These are phyloP conservation scores for Diplodia seriata DNA, from an alignment of 2,329 filamentous ascomycete species.

Conservation along the genomic window DNA sequence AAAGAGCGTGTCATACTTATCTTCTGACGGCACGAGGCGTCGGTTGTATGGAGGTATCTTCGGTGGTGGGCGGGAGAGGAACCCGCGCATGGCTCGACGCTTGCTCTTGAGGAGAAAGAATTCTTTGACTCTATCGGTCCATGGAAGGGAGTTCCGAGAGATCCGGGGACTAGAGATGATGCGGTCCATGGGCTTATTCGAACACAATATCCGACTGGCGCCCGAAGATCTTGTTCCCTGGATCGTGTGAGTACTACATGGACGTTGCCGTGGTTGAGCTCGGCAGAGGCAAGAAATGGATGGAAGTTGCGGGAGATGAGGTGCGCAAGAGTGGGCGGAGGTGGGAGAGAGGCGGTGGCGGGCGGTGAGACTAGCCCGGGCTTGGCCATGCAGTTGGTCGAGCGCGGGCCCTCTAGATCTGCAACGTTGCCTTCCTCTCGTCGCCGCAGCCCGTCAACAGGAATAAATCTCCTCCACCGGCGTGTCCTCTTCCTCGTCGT, in stretches of 20 bases:
- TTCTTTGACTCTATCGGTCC: not conserved
- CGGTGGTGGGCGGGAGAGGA: too few relatives aligned
- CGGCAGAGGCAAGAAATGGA: not conserved
- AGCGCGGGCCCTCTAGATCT: conserved; percentile 25
- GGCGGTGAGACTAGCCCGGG: not conserved
- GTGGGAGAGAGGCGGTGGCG: not conserved
- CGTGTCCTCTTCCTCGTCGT: conserved; percentile 11
- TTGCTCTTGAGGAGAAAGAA: too few relatives aligned
- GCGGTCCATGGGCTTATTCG: not conserved
- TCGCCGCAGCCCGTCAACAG: conserved; percentile 28
- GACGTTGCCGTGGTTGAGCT: not conserved
- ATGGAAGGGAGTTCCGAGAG: not conserved
- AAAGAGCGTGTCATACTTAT: too few relatives aligned
- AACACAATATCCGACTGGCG: not conserved
- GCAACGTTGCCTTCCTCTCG: conserved; percentile 24
- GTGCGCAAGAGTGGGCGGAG: not conserved
- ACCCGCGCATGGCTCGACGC: too few relatives aligned
- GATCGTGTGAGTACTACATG: not conserved
- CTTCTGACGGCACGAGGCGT: too few relatives aligned
- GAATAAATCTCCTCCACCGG: conserved; percentile 22
- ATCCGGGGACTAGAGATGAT: not conserved
- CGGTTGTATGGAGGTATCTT: too few relatives aligned
- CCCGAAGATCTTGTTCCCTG: not conserved
- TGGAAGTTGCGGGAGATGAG: not conserved
- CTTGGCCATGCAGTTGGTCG: not conserved